Conservation (phyloP, 768 basidiomycete genomes). For the Pleurotus pulmonarius region DNA sequence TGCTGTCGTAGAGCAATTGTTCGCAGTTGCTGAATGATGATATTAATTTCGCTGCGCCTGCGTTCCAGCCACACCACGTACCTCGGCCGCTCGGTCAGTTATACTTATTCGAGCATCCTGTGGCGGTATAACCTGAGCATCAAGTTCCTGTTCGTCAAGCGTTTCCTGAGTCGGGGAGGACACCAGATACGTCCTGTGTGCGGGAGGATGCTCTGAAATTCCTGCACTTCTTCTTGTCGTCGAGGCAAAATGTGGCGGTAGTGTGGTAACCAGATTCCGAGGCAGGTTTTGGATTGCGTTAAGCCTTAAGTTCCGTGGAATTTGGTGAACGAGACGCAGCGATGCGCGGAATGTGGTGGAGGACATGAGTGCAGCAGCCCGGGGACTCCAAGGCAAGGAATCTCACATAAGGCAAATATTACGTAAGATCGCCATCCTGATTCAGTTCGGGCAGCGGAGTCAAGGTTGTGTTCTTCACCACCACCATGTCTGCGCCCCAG, state of each 20-base stretch:
- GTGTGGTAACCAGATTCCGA: not conserved
- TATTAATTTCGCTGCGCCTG: not conserved
- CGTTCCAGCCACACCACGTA: slow-evolving; percentile 22
- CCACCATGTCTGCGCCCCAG: slow-evolving; percentile 17
- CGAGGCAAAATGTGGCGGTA: not conserved
- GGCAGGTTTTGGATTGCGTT: not conserved
- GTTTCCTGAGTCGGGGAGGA: slow-evolving; percentile 48
- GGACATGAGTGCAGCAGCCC: not conserved
- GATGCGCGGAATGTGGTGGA: not conserved
- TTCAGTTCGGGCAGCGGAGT: not conserved
- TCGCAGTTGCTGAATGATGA: slow-evolving; percentile 64
- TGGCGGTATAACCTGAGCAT: slow-evolving; percentile 53
- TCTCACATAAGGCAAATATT: not conserved
- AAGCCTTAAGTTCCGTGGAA: not conserved
- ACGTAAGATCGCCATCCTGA: not conserved
- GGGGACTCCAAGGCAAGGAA: not conserved
- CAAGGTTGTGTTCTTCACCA: not conserved
- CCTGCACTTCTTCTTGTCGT: not conserved
- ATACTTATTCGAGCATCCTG: slow-evolving; percentile 54
- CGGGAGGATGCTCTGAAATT: slow-evolving; percentile 27
- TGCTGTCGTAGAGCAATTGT: slow-evolving; percentile 64
- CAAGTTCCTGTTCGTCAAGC: slow-evolving; percentile 58
- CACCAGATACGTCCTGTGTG: slow-evolving; percentile 45
- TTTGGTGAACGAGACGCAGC: not conserved
- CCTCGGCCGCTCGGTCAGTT: slow-evolving; percentile 76